phyloP scores from a whole-genome alignment of 306 rosid genomes.

The Ammopiptanthus mongolicus region DNA sequence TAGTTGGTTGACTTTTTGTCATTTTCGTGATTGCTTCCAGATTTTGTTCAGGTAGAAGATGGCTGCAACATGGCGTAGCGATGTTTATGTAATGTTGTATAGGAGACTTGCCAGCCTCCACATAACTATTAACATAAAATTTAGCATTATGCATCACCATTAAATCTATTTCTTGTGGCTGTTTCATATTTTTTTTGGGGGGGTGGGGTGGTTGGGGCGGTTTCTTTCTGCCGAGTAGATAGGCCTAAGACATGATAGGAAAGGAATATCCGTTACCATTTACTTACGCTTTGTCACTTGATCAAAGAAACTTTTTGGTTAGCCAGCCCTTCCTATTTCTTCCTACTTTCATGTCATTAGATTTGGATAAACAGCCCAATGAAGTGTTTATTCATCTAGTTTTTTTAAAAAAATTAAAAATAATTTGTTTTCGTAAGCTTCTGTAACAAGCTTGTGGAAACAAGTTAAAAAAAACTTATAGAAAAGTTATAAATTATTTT shows the following conservation, averaged over 20 bases:
- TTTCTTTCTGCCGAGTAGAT: neutral
- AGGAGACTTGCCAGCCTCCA: slow-evolving; percentile 24
- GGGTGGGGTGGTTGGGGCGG: neutral
- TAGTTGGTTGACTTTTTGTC: slow-evolving; percentile 45
- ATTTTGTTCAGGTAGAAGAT: slow-evolving; percentile 31
- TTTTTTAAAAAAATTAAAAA: too few species aligned
- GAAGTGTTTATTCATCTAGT: too few species aligned
- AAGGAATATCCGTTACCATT: neutral
- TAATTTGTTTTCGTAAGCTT: too few species aligned
- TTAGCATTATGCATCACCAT: slow-evolving; percentile 22
- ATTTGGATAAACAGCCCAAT: too few species aligned
- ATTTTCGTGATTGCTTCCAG: slow-evolving; percentile 28
- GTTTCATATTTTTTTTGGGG: neutral
- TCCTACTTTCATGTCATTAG: neutral
- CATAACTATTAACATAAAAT: slow-evolving; percentile 19
- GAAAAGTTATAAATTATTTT: too few species aligned
- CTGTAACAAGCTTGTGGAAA: too few species aligned
- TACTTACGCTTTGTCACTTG: neutral
- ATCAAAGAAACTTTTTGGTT: neutral
- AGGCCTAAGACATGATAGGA: neutral
- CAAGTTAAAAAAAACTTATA: too few species aligned
- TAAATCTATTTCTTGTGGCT: neutral
- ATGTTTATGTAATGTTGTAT: slow-evolving; percentile 32
- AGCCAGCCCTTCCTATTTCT: neutral
- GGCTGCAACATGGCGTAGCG: slow-evolving; percentile 39